Evolutionary conservation across 352 stramenopile species (phyloP), one percentile per base, ranked within the genome.

Genomic region (Phytophthora constricta): DNA sequence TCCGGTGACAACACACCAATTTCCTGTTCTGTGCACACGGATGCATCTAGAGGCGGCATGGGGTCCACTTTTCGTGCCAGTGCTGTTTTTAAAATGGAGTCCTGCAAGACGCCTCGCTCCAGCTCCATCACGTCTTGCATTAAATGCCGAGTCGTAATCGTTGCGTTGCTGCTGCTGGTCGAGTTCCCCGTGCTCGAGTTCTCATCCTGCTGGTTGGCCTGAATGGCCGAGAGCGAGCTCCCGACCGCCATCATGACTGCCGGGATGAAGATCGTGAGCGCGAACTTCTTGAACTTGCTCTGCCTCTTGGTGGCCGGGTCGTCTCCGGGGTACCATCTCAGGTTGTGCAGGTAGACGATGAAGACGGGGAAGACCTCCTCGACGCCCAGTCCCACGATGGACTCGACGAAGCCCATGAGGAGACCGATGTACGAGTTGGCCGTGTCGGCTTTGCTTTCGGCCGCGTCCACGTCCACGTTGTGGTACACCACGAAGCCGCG

Each of bases 371-470:
- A 83, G 20, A 89, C 68, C 25, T 86, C 70, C 28, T 78, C 74
- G 4, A 89, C 64, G 22, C 78, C 69, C 17, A 82, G 65, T 10
- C 75, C 75, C 37, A 89, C 58, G 25, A 82, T 46, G 20, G 76
- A 78, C 67, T 89, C 80, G 52, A 82, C 58, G 48, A 89, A 84
- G 54, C 77, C 80, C 80, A 89, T 89, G 47, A 85, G 66, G 39
- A 89, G 60, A 47, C 80, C 80, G n/a, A 80, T 74, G 65, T 85
- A 86, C 58, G 75, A 80, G 60, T 89, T 89, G 53, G 79, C 75
- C 2, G 41, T 58, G 42, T 83, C 74, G 8, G 67, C 60, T 16
- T 68, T 67, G 28, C 23, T 37, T 37, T 86, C 76, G 2, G 71
- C 76, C n/a, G 80, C 41, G 1, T 25, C 42, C 26, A 65, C 20